Evolutionary conservation across 495 filamentous ascomycete genomes (phyloP).

Genomic region (Talaromyces wortmannii): DNA sequence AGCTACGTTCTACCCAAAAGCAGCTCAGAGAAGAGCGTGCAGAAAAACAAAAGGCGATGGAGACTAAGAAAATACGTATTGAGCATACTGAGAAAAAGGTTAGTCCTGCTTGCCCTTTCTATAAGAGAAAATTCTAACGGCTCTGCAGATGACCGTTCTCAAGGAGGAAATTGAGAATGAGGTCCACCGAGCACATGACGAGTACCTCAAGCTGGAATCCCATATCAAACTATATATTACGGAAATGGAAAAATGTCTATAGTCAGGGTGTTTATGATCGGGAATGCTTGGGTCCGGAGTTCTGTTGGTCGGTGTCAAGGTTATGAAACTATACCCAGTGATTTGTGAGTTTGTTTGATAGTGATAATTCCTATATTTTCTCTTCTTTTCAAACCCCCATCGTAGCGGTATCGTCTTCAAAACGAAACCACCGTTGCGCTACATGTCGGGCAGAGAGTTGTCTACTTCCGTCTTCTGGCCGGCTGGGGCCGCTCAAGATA

Average conservation of each 20-base stretch:
- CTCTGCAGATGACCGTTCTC: conserved; percentile 80
- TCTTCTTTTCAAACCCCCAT: background rate
- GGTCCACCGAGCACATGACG: conserved; percentile 76
- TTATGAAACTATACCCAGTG: conserved; percentile 7
- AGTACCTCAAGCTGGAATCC: conserved; percentile 93
- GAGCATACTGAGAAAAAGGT: conserved; percentile 99
- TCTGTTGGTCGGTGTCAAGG: conserved; percentile 5
- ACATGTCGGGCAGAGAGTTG: conserved; percentile 59
- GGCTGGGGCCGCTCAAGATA: conserved; percentile 53
- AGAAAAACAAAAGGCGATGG: conserved; percentile 84
- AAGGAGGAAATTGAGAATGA: conserved; percentile 96
- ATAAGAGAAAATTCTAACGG: conserved; percentile 5
- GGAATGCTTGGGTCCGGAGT: conserved; percentile 18
- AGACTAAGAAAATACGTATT: conserved; percentile 80
- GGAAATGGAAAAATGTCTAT: conserved; percentile 93
- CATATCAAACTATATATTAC: conserved; percentile 97
- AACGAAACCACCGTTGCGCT: conserved; percentile 67
- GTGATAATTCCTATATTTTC: background rate
- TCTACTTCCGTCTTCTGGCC: conserved; percentile 52
- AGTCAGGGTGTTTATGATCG: conserved; percentile 50
- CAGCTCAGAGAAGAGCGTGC: conserved; percentile 75
- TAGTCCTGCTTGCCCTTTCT: conserved; percentile 14
- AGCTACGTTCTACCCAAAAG: conserved; percentile 73
- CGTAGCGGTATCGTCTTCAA: conserved; percentile 22
- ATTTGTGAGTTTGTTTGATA: conserved; percentile 1